Evolutionary conservation across 2,329 filamentous ascomycete genomes (phyloP), one percentile per base, ranked within the genome.

Genomic region (Cladophialophora yegresii): DNA sequence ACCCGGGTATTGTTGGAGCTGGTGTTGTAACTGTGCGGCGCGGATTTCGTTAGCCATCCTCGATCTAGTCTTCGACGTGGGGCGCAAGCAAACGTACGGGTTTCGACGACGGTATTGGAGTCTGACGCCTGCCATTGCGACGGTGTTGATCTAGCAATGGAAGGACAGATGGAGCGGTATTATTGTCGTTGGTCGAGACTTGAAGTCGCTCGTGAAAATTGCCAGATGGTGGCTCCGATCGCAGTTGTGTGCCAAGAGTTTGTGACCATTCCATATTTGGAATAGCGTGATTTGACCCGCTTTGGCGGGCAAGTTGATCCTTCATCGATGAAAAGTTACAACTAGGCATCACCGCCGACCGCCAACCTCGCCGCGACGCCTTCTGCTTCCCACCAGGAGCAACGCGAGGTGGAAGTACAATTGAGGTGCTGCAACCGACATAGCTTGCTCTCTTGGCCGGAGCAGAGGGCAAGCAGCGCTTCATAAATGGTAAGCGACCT

Each of bases 1-100:
- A 96, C 86, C 80, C 95, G 90, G 81, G 95, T 93, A 83, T 92
- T 92, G 90, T 99, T 97, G 81, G 91, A 96, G 80, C 85, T 85
- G 81, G 93, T 98, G 89, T 98, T 98, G 91, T 98, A 99, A 80
- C 91, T 95, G 77, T 73, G 70, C 43, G 3, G 65, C 45, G 23
- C 53, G 30, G 23, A 2, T 45, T 20, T 28, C 32, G 59, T 62
- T 55, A 60, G 57, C 47, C 47, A 59, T n/a, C 45, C 36, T 49
- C 22, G 7, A n/a, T 3, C 22, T 22, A 22, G 30, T 30, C 16
- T 53, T 16, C n/a, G n/a, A 36, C 30, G 4, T 12, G 16, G 33
- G 12, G 47, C 20, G 30, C 20, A 59, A 66, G 71, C 65, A 67
- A 65, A 88, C 89, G 83, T 87, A 91, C 89, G 86, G 86, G 84